Conservation (phyloP, 2,329 filamentous ascomycete species). For the Diplodia intermedia region DNA sequence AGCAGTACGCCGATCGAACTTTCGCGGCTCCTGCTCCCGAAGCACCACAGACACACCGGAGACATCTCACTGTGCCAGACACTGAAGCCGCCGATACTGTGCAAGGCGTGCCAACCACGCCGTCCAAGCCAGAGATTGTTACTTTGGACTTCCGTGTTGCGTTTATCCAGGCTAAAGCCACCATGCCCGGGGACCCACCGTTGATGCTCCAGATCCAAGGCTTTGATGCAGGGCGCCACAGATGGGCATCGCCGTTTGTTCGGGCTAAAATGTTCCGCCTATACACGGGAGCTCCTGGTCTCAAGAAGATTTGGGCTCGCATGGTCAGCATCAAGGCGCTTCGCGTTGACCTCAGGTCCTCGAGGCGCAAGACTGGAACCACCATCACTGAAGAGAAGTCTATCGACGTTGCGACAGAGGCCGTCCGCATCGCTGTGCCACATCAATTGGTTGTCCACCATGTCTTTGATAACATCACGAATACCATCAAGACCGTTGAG, state of each 20-base stretch:
- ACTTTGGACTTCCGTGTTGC: slow-evolving; percentile 82
- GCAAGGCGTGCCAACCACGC: slow-evolving; percentile 34
- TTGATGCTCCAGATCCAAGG: slow-evolving; percentile 89
- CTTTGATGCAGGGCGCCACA: slow-evolving; percentile 80
- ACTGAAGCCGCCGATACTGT: slow-evolving; percentile 43
- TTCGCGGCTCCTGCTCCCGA: slow-evolving; percentile 28
- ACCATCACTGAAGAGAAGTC: slow-evolving; percentile 76
- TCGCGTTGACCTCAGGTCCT: slow-evolving; percentile 80
- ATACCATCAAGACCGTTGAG: slow-evolving; percentile 82
- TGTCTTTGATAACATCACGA: slow-evolving; percentile 92
- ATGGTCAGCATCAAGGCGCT: slow-evolving; percentile 83
- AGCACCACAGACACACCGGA: slow-evolving; percentile 36
- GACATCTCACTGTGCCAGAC: slow-evolving; percentile 45
- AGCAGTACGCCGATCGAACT: slow-evolving; percentile 31
- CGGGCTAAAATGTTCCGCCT: slow-evolving; percentile 79
- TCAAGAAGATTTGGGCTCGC: slow-evolving; percentile 84
- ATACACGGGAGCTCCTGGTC: slow-evolving; percentile 84
- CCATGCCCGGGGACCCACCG: slow-evolving; percentile 86
- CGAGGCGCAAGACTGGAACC: slow-evolving; percentile 66
- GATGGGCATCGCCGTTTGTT: slow-evolving; percentile 85
- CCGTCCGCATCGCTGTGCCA: slow-evolving; percentile 85
- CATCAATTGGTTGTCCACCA: slow-evolving; percentile 89
- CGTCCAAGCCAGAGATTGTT: slow-evolving; percentile 67
- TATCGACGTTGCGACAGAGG: slow-evolving; percentile 83
- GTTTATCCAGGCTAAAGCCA: slow-evolving; percentile 85